Evolutionary conservation across 768 basidiomycete species (phyloP).

Genomic region (Tricholoma sp.): DNA sequence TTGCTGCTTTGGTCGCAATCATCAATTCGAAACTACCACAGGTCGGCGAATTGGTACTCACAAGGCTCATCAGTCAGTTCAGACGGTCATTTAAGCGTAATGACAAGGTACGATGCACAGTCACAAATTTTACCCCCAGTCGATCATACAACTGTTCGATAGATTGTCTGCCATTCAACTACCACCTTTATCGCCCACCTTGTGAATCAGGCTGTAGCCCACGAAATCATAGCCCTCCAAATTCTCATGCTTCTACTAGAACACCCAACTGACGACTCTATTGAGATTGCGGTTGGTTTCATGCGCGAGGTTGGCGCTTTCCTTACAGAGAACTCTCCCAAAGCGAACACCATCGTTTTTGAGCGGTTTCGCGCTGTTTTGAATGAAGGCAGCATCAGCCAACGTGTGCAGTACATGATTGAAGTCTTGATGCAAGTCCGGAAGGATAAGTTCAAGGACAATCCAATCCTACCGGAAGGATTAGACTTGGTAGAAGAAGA

Average conservation of each 20-base stretch:
- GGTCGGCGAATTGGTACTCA: conserved; percentile 88
- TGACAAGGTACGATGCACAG: conserved; percentile 69
- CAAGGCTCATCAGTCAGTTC: conserved; percentile 91
- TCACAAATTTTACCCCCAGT: neutral
- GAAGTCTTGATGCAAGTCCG: conserved; percentile 99
- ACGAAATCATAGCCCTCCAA: conserved; percentile 92
- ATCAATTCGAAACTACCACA: conserved; percentile 97
- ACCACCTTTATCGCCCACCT: conserved; percentile 90
- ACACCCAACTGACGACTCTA: conserved; percentile 93
- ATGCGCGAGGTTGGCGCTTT: conserved; percentile 97
- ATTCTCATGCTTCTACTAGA: conserved; percentile 95
- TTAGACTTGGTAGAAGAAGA: conserved; percentile 97
- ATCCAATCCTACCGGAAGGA: conserved; percentile 90
- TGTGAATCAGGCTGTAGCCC: conserved; percentile 89
- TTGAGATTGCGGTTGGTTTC: conserved; percentile 97
- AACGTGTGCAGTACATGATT: conserved; percentile 98
- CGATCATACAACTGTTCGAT: conserved; percentile 1
- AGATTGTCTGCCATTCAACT: conserved; percentile 88
- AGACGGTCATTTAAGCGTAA: conserved; percentile 92
- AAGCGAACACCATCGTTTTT: conserved; percentile 90
- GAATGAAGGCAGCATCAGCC: conserved; percentile 92
- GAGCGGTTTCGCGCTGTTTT: conserved; percentile 96
- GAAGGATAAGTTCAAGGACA: conserved; percentile 99
- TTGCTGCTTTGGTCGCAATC: conserved; percentile 89
- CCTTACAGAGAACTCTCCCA: conserved; percentile 88